These are phyloP conservation scores for Paraleonurus japonicus DNA, from an alignment of 257 asterid species.

Conservation along the genomic window DNA sequence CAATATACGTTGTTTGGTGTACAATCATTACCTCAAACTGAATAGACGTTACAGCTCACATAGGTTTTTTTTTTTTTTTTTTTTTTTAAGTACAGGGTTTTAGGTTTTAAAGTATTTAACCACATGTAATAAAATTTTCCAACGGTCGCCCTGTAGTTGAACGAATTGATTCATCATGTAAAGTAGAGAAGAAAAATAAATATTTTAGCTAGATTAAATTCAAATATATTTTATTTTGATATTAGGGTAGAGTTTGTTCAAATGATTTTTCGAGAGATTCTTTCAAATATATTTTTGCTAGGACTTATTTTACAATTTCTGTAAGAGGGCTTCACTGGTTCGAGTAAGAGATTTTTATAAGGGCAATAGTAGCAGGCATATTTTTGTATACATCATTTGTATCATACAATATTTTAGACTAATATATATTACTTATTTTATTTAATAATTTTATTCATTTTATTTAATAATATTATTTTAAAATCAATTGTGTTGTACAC, in stretches of 20 bases:
- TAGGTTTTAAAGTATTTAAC: conserved; percentile 13
- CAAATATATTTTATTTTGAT: background rate
- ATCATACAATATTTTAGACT: no score
- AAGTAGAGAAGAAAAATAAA: background rate
- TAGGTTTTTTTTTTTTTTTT: background rate
- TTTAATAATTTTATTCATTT: no score
- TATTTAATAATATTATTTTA: no score
- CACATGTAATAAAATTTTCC: conserved; percentile 12
- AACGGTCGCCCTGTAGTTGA: conserved; percentile 8
- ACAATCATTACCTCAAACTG: background rate
- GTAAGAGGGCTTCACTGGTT: no score
- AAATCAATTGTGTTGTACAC: no score
- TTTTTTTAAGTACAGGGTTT: background rate
- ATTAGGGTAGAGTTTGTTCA: background rate
- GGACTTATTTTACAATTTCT: no score
- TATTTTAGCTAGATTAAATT: background rate
- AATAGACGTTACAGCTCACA: conserved; percentile 1
- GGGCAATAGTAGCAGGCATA: no score
- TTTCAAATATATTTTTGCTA: background rate
- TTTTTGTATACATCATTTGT: no score
- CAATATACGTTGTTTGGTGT: background rate
- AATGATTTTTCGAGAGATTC: background rate
- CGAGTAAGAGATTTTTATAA: no score
- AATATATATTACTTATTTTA: no score
- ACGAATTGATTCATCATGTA: background rate